Evolutionary conservation across 1,284 basidiomycete genomes (phyloP), one percentile per base, ranked within the genome.

Genomic region (Cutaneotrichosporon cutaneum): DNA sequence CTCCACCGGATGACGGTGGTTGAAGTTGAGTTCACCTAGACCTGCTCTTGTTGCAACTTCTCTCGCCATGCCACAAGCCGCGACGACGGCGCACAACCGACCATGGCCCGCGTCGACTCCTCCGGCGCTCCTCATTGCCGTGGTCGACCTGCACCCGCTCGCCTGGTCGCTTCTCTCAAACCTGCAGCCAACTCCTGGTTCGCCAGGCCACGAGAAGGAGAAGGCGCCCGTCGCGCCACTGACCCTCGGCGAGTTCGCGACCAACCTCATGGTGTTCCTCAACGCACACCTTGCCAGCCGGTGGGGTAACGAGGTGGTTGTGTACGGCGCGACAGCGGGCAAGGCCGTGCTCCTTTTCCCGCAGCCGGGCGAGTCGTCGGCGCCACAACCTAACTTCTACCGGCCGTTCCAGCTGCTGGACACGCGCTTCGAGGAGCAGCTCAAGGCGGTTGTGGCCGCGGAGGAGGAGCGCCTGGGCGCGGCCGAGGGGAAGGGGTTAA

Each of bases 211-310:
- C 45, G 62, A 61, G 39, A 65, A 69, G 42, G 67, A 71, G 36
- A 67, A 66, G 58, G 70, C 69, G 8, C 66, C 62, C 2, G 57
- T 68, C 5, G 60, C 83, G 62, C 83, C 87, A 0, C 79, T 93
- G 13, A 76, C 86, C 0, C 82, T 94, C 27, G 76, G 83, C 26
- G 74, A 83, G 2, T 93, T 93, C 77, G 81, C 93, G 56, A 85
- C 88, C 0, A 89, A 92, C 68, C 82, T 96, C 14, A 85, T 96
- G 62, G 88, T 92, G 24, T 96, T 97, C 71, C 82, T 95, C 69
- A 98, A 99, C 72, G 87, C 93, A 1, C 94, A 98, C 79, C 85
- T 95, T 62, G 93, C 94, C 0, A 85, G 88, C 69, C 87, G 89
- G 66, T 90, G 94, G 81, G 92, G 94, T 71, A 99, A 98, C 76